Conservation (phyloP, 257 asterid genomes). For the Salvia rosmarinus region DNA sequence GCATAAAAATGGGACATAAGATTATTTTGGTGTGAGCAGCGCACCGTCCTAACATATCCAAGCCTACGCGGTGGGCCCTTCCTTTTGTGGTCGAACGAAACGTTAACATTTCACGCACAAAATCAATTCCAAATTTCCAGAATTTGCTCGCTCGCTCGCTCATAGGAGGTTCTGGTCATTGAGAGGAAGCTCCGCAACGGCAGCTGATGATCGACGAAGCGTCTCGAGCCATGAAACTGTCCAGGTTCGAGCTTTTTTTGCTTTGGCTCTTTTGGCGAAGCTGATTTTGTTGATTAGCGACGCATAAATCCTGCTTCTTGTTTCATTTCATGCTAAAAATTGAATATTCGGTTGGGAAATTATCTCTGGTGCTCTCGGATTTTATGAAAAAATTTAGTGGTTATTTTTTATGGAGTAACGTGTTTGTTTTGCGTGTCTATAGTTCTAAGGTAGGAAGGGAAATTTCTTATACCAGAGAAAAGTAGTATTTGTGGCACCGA, state of each 20-base stretch:
- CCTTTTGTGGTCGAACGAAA: slow-evolving; percentile 27
- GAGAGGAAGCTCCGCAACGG: slow-evolving; percentile 3
- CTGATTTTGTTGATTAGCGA: slow-evolving; percentile 14
- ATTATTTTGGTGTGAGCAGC: background rate
- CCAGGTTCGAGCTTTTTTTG: slow-evolving; percentile 15
- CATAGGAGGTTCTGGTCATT: background rate
- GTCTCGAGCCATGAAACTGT: background rate
- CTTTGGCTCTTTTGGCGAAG: background rate
- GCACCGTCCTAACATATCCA: slow-evolving; percentile 7
- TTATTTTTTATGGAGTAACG: slow-evolving; percentile 21
- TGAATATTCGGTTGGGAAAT: background rate
- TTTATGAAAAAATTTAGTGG: background rate
- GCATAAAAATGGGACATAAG: background rate
- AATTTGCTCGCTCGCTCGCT: background rate
- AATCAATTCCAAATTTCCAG: slow-evolving; percentile 4
- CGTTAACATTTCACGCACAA: background rate
- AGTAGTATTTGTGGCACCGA: background rate
- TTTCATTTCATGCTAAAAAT: background rate
- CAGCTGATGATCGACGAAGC: slow-evolving; percentile 22
- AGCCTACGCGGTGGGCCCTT: slow-evolving; percentile 12
- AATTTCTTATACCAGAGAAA: background rate
- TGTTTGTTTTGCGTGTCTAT: background rate
- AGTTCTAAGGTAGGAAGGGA: background rate
- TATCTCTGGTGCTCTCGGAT: background rate
- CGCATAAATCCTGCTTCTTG: background rate